phyloP scores from a whole-genome alignment of 2,329 filamentous ascomycete genomes.

The Cercospora sp. region DNA sequence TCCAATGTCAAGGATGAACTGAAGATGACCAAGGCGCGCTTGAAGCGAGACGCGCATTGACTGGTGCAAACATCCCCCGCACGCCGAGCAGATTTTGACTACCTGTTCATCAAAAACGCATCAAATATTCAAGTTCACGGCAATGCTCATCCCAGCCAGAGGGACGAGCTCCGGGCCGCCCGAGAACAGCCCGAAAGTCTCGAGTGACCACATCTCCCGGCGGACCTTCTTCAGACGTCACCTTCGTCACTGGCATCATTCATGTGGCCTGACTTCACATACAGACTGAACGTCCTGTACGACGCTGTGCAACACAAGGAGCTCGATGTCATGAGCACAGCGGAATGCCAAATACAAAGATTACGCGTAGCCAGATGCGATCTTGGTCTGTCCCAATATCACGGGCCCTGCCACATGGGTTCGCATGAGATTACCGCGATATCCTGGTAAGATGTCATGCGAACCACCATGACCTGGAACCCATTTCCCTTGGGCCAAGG shows the following conservation, averaged over 20 bases:
- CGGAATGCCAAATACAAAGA: background rate
- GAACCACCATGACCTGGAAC: background rate
- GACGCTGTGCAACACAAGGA: background rate
- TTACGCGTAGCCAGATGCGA: background rate
- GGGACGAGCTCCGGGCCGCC: background rate
- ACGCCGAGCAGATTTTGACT: background rate
- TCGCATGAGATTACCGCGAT: background rate
- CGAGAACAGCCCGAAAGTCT: background rate
- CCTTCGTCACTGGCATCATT: background rate
- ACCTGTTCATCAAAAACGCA: accelerated
- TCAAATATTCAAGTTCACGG: background rate
- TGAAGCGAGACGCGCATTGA: background rate
- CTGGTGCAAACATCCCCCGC: background rate
- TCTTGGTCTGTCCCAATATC: background rate
- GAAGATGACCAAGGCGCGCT: background rate
- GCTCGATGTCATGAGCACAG: background rate
- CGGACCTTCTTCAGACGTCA: background rate
- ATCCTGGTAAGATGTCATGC: background rate
- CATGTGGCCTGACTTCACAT: background rate
- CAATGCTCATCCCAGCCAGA: background rate
- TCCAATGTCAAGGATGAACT: background rate
- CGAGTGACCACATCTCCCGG: background rate
- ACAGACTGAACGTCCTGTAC: background rate
- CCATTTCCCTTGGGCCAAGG: background rate
- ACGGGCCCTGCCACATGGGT: background rate